Conservation (phyloP, 768 basidiomycete species). For the Pilatotrama ljubarskyi region DNA sequence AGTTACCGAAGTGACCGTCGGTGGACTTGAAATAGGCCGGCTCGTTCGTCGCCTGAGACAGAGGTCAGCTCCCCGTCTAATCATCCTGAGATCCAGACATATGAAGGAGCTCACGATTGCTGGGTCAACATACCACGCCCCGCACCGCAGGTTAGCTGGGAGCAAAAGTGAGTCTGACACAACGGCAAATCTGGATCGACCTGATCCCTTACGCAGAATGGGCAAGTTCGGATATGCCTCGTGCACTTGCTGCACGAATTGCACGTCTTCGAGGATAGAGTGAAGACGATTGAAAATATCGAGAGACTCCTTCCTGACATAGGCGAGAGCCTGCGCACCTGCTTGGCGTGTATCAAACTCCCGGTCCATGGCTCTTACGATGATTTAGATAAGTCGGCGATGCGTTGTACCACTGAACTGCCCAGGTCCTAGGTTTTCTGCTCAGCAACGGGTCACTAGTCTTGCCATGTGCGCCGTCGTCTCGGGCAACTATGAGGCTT, state of each 20-base stretch:
- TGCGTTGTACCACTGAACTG: too few relatives aligned
- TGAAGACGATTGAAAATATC: conserved; percentile 88
- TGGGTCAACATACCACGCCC: conserved; percentile 91
- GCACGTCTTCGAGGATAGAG: conserved; percentile 77
- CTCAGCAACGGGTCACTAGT: too few relatives aligned
- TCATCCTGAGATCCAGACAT: too few relatives aligned
- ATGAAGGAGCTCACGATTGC: conserved; percentile 44
- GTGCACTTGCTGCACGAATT: conserved; percentile 62
- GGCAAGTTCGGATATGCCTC: conserved; percentile 51
- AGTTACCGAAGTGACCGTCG: conserved; percentile 83
- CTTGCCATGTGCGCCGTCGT: too few relatives aligned
- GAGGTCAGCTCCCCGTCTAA: too few relatives aligned
- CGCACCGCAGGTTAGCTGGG: conserved; percentile 90
- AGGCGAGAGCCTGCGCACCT: conserved; percentile 38
- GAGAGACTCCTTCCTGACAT: conserved; percentile 65
- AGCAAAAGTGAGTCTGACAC: too few relatives aligned
- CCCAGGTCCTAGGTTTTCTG: too few relatives aligned
- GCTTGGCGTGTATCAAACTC: conserved; percentile 3
- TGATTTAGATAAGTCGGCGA: too few relatives aligned
- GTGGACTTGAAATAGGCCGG: conserved; percentile 91
- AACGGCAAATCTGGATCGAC: too few relatives aligned
- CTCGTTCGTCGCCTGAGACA: conserved; percentile 28
- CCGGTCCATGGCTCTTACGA: not conserved
- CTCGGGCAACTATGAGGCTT: too few relatives aligned
- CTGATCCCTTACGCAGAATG: conserved; percentile 58